Conservation (phyloP, 2,329 filamentous ascomycete genomes). For the Colletotrichum phormii region DNA sequence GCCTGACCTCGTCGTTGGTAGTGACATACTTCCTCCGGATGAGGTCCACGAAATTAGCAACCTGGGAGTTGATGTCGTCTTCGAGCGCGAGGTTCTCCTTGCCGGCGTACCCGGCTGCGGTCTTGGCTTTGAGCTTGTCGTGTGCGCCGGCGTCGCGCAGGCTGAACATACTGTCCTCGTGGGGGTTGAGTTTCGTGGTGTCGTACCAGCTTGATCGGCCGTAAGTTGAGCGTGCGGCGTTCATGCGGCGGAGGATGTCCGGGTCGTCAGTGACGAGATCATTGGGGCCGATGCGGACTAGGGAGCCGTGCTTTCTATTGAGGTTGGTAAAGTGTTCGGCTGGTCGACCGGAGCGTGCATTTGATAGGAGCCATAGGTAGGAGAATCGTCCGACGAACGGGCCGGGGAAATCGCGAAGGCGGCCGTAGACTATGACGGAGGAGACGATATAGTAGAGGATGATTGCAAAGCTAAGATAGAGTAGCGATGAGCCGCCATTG, state of each 20-base stretch:
- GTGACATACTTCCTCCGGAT: conserved; percentile 32
- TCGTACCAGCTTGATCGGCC: conserved; percentile 38
- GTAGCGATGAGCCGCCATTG: background rate
- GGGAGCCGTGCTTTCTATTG: conserved; percentile 30
- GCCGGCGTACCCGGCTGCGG: conserved; percentile 55
- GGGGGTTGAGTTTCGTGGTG: conserved; percentile 27
- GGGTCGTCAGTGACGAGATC: conserved; percentile 37
- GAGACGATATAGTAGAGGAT: conserved; percentile 38
- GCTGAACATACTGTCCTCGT: conserved; percentile 36
- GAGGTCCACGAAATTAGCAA: conserved; percentile 7
- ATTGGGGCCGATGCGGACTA: conserved; percentile 39
- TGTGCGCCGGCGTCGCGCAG: conserved; percentile 53
- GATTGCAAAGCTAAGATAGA: conserved; percentile 3
- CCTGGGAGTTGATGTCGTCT: conserved; percentile 43
- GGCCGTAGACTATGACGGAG: conserved; percentile 44
- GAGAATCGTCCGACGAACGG: conserved; percentile 28
- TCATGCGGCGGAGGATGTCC: conserved; percentile 33
- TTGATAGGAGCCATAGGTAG: conserved; percentile 33
- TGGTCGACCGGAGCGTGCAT: conserved; percentile 22
- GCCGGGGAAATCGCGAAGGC: conserved; percentile 23
- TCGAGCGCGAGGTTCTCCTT: conserved; percentile 64
- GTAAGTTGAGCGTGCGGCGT: conserved; percentile 30
- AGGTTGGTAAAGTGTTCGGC: conserved; percentile 22
- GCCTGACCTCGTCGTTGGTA: conserved; percentile 37
- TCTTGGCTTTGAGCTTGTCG: conserved; percentile 38